Percentiles rank a stretch among this genome's conserved stretches.
Evolutionary conservation across 495 filamentous ascomycete species (phyloP).

Genomic region (Thozetella sp.): DNA sequence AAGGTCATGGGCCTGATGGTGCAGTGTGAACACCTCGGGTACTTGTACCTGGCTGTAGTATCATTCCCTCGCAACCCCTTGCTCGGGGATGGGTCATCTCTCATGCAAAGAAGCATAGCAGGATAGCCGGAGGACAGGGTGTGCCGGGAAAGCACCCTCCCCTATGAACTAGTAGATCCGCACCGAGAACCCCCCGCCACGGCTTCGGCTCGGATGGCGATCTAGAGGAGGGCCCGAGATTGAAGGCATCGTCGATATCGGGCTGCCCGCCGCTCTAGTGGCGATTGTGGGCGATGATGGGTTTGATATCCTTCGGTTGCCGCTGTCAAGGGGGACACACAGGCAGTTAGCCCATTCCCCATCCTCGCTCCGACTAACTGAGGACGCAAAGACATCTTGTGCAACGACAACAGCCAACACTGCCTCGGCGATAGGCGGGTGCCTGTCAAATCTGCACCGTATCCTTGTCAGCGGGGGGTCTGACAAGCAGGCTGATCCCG

Average conservation of each 20-base stretch:
- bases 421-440: not conserved
- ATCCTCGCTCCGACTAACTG: too few species aligned
- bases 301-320: not conserved
- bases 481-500: not conserved
- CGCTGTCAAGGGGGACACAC: not conserved
- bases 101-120: slow-evolving; percentile 3
- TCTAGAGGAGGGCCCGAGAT: not conserved
- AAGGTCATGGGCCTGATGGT: too few species aligned
- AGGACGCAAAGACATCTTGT: not conserved
- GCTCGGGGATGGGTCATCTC: not conserved
- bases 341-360: too few species aligned
- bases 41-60: too few species aligned
- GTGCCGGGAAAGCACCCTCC: not conserved
- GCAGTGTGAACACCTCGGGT: too few species aligned
- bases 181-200: not conserved
- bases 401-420: not conserved
- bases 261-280: too few species aligned
- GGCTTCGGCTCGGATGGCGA: slow-evolving; percentile 1
- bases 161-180: slow-evolving; percentile 3
- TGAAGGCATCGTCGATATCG: slow-evolving; percentile 1
- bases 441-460: slow-evolving; percentile 2
- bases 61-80: not conserved
- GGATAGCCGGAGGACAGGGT: not conserved
- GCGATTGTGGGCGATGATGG: not conserved
- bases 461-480: not conserved